A percentile compares a stretch with the other conserved stretches of the same genome.
phyloP scores from a whole-genome alignment of 176 grass and related monocot species.

The Zizania latifolia region DNA sequence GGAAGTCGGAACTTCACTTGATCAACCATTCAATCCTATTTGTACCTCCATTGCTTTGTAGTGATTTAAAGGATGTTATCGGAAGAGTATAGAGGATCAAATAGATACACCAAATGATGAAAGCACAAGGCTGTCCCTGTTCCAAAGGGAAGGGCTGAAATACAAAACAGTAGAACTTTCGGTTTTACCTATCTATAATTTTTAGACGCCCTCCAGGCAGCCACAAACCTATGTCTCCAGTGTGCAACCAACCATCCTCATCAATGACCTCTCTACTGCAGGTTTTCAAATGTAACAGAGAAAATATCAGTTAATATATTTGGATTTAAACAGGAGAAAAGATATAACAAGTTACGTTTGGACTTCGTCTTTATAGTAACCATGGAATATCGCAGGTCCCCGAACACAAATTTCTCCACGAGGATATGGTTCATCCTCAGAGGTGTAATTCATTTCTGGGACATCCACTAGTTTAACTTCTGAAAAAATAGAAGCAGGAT shows the following conservation, averaged over 20 bases:
- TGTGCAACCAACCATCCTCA: slow-evolving; percentile 90
- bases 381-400: slow-evolving; percentile 67
- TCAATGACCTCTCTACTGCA: slow-evolving; percentile 77
- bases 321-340: neutral
- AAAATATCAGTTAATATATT: neutral
- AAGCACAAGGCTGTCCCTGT: neutral
- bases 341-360: slow-evolving; percentile 61
- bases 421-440: slow-evolving; percentile 82
- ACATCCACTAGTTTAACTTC: slow-evolving; percentile 97
- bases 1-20: no score
- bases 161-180: neutral
- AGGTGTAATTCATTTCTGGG: slow-evolving; percentile 97
- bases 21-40: no score
- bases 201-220: slow-evolving; percentile 83
- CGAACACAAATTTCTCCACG: slow-evolving; percentile 97
- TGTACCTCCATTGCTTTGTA: no score
- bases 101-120: neutral
- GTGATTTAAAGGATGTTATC: no score
- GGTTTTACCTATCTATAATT: slow-evolving; percentile 85
- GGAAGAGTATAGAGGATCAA: neutral
- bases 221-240: slow-evolving; percentile 98
- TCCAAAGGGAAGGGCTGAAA: slow-evolving; percentile 1
- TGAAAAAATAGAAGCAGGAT: slow-evolving; percentile 32
- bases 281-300: slow-evolving; percentile 20
- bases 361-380: slow-evolving; percentile 86